Conservation (phyloP, 1,284 basidiomycete species). For the Puccinia coronata region DNA sequence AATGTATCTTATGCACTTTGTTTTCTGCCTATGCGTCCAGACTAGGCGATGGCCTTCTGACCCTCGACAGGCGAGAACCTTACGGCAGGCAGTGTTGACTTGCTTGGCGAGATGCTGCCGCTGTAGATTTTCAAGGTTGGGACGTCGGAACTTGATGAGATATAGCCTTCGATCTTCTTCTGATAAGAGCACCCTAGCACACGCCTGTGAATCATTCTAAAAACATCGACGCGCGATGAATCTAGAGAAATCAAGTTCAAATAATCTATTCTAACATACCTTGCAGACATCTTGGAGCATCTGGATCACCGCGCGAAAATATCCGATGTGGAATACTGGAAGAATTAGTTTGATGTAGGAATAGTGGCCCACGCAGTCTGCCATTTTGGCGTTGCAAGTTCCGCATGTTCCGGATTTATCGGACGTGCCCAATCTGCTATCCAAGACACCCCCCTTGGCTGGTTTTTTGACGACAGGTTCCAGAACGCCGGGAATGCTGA, state of each 20-base stretch:
- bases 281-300: conserved; percentile 97
- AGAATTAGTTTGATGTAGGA: conserved; percentile 63
- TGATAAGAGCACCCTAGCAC: conserved; percentile 87
- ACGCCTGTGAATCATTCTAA: conserved; percentile 67
- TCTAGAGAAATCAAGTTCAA: conserved; percentile 11
- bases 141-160: conserved; percentile 83
- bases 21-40: background rate
- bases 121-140: conserved; percentile 89
- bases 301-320: conserved; percentile 90
- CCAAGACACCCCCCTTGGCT: conserved; percentile 86
- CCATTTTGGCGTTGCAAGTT: conserved; percentile 87
- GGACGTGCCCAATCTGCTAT: conserved; percentile 86
- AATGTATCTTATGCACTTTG: conserved; percentile 5
- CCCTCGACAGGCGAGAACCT: conserved; percentile 78
- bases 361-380: conserved; percentile 96
- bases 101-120: conserved; percentile 81
- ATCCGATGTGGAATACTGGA: conserved; percentile 72
- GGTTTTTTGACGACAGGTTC: conserved; percentile 66
- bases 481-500: conserved; percentile 19
- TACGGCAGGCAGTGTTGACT: conserved; percentile 85
- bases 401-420: conserved; percentile 91
- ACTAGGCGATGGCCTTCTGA: background rate
- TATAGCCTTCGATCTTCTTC: conserved; percentile 81
- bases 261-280: conserved; percentile 62
- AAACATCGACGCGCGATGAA: background rate